Evolutionary conservation across 805 yeast species (phyloP).

Genomic region (Candida piceae): DNA sequence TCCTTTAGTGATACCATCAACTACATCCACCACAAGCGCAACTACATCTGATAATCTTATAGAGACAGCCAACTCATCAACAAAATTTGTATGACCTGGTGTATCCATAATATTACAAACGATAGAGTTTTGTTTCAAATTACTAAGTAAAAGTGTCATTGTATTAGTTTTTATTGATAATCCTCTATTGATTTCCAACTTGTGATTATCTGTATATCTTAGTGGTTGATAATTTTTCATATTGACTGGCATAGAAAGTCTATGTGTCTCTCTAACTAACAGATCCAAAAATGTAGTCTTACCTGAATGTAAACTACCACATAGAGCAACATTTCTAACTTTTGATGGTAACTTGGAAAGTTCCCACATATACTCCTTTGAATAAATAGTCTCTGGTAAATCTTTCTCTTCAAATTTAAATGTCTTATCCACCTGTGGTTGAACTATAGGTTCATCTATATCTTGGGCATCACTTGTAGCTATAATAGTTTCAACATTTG

Average conservation of each 20-base stretch:
- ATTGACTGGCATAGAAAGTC: slow-evolving; percentile 26
- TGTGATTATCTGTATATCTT: slow-evolving; percentile 68
- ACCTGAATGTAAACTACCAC: slow-evolving; percentile 83
- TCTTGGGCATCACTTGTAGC: slow-evolving; percentile 41
- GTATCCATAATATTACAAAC: slow-evolving; percentile 69
- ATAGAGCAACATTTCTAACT: slow-evolving; percentile 66
- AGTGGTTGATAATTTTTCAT: slow-evolving; percentile 40
- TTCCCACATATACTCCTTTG: slow-evolving; percentile 56
- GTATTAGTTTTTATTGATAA: slow-evolving; percentile 61
- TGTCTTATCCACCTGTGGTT: slow-evolving; percentile 39
- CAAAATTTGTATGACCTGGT: slow-evolving; percentile 88
- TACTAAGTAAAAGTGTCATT: slow-evolving; percentile 53
- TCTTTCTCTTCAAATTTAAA: slow-evolving; percentile 45
- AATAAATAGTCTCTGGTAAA: slow-evolving; percentile 57
- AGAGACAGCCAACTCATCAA: slow-evolving; percentile 64
- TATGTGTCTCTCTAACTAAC: slow-evolving; percentile 63
- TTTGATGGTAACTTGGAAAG: slow-evolving; percentile 50
- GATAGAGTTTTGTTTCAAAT: slow-evolving; percentile 47
- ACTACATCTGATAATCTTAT: slow-evolving; percentile 60
- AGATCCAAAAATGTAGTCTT: slow-evolving; percentile 75
- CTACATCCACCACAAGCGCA: slow-evolving; percentile 70
- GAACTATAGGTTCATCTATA: slow-evolving; percentile 59
- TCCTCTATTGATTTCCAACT: slow-evolving; percentile 66
- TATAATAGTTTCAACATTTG: slow-evolving; percentile 61
- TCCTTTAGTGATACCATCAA: slow-evolving; percentile 72